phyloP scores from a whole-genome alignment of 345 rosid genomes.

The Murraya paniculata region DNA sequence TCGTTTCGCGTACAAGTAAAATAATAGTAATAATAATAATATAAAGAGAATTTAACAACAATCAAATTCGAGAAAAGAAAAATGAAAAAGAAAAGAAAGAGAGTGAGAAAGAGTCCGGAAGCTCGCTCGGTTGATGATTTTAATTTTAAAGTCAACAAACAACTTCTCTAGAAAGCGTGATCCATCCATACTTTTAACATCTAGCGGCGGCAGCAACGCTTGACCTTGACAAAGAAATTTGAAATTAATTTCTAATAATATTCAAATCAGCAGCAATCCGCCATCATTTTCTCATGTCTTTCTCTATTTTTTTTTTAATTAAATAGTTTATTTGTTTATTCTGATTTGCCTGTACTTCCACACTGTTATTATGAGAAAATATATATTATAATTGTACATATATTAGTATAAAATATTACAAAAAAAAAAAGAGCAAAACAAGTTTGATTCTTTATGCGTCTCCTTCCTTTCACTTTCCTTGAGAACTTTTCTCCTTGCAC shows the following conservation, averaged over 20 bases:
- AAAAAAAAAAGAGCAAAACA: too few species aligned
- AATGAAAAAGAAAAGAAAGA: too few species aligned
- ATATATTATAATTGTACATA: too few species aligned
- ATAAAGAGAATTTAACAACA: background rate
- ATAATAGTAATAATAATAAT: background rate
- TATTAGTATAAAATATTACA: too few species aligned
- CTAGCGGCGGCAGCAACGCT: background rate
- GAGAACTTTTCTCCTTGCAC: background rate
- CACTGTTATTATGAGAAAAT: background rate
- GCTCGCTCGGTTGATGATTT: too few species aligned
- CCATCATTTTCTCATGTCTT: constrained; percentile 6
- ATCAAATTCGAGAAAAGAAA: background rate
- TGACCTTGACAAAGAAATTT: constrained; percentile 16
- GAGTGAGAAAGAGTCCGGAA: background rate
- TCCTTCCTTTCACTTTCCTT: constrained; percentile 42
- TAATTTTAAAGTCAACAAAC: background rate
- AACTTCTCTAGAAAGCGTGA: background rate
- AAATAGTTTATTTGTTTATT: background rate
- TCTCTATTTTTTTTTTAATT: background rate
- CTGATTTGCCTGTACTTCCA: background rate
- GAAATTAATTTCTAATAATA: background rate
- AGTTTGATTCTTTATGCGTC: background rate
- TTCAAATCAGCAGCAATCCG: background rate
- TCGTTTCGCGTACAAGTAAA: background rate
- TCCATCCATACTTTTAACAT: background rate